A percentile compares a stretch with the other conserved stretches of the same genome.
phyloP scores from a whole-genome alignment of 805 yeast species.

The Jamesozyma jinghongensis region DNA sequence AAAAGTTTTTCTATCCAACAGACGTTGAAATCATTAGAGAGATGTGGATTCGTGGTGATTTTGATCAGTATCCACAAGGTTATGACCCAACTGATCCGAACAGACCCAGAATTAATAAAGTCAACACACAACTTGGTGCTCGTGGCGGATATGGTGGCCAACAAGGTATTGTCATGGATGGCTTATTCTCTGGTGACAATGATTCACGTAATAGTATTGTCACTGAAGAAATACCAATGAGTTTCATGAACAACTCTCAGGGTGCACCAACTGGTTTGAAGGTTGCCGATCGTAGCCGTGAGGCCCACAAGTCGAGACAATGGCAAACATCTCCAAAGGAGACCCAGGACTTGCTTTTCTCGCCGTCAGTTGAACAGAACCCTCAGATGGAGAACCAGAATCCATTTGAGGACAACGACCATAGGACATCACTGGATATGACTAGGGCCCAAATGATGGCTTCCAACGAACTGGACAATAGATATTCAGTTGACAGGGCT shows the following conservation, averaged over 20 bases:
- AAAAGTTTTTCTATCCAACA: conserved; percentile 46
- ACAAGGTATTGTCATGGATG: conserved; percentile 2
- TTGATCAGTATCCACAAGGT: conserved; percentile 51
- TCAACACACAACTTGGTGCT: conserved; percentile 10
- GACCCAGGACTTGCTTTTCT: conserved; percentile 20
- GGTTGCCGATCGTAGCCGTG: conserved; percentile 1
- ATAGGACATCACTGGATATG: conserved; percentile 32
- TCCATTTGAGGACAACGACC: conserved; percentile 2
- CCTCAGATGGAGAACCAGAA: neutral
- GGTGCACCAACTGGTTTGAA: conserved; percentile 25
- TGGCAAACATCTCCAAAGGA: conserved; percentile 22
- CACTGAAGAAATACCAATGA: conserved; percentile 36
- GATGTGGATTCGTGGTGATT: conserved; percentile 58
- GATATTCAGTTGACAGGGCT: conserved; percentile 34
- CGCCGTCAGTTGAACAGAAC: conserved; percentile 11
- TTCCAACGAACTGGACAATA: conserved; percentile 30
- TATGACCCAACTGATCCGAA: conserved; percentile 80
- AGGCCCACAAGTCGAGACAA: conserved; percentile 1
- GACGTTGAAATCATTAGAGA: conserved; percentile 72
- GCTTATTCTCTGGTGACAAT: neutral
- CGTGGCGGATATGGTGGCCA: neutral
- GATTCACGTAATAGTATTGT: conserved; percentile 24
- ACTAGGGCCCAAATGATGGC: conserved; percentile 33
- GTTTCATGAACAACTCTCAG: conserved; percentile 15
- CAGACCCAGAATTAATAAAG: conserved; percentile 43